These are phyloP conservation scores for Daldinia eschscholtzii DNA, from an alignment of 2,329 filamentous ascomycete species.

Conservation along the genomic window DNA sequence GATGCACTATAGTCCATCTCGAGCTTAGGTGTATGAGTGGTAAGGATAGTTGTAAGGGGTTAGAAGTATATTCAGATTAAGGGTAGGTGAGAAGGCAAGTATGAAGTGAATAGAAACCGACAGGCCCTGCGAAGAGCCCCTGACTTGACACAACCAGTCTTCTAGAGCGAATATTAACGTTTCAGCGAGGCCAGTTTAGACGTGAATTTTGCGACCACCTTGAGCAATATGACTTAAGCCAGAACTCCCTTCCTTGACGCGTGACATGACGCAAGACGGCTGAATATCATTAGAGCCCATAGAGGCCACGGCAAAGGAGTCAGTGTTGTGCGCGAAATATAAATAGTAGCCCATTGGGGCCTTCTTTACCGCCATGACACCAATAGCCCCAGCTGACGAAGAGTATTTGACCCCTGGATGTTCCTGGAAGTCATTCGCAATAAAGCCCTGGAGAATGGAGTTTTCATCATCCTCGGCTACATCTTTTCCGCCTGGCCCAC, in stretches of 20 bases:
- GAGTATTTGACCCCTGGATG: constrained; percentile 88
- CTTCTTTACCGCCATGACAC: constrained; percentile 91
- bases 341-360: constrained; percentile 80
- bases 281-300: constrained; percentile 84
- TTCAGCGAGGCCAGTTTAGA: constrained; percentile 29
- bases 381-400: constrained; percentile 87
- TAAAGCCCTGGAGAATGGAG: constrained; percentile 78
- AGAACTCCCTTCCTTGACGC: constrained; percentile 67
- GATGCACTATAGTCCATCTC: constrained; percentile 17
- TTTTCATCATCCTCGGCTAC: constrained; percentile 81
- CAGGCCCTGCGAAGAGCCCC: background rate
- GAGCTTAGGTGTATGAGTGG: constrained; percentile 29
- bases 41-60: constrained; percentile 8
- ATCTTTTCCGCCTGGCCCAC: constrained; percentile 70
- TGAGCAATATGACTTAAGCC: constrained; percentile 61
- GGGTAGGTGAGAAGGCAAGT: background rate
- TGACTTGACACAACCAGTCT: background rate
- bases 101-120: constrained; percentile 3
- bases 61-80: background rate
- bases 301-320: constrained; percentile 86
- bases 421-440: constrained; percentile 90
- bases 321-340: constrained; percentile 97
- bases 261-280: constrained; percentile 89
- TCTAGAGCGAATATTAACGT: background rate
- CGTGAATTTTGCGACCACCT: constrained; percentile 65